Base-by-base conservation (phyloP, 371 early-diverging fungal genomes). In the Apophysomyces variabilis region DNA sequence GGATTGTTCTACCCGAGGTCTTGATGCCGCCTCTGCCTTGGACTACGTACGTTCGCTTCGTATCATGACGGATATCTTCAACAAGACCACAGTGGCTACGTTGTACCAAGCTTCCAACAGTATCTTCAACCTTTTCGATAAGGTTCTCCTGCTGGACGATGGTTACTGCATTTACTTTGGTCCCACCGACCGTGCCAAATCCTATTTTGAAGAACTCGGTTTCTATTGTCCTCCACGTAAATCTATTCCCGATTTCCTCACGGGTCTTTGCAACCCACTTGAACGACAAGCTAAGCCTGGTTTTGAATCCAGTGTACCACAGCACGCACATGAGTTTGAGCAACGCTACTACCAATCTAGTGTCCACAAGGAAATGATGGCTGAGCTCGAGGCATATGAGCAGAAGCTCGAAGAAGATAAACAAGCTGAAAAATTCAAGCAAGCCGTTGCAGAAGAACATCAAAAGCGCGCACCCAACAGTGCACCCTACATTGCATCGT, bases 21-120 rank as follows among this genome's bases (percentile, higher is more conserved):
- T 98, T 18, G 98, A 98, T 79, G 88, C 94, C 14, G 90, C 93
- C 45, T 94, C 92, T 36, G 95, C 97, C 16, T 80, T 93, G 0
- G 92, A 93, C 69, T 91, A 90, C 63, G 80, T 88, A 36, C 80
- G 87, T 43, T 86, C 88, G 2, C 77, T 93, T 2, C 84, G 90
- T 60, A 86, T 91, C 57, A 79, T 89, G 71, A 88, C 90, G 7
- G 87, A 89, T 58, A 68, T 86, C 6, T 66, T 83, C 45, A 78
- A 89, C 26, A 87, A 85, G 58, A 87, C 91, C 9, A 87, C 89
- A 4, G 69, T 90, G 57, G 82, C 85, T 5, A 79, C 88, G 7
- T 72, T 90, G 16, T 90, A 90, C 63, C 91, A 92, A 66, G 89
- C 91, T 5, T 87, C 87, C 3, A 86, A 90, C 71, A 89, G 82